Evolutionary conservation across 73 alveolate species (phyloP), one percentile per base, ranked within the genome.

Genomic region (Paramecium bursaria): DNA sequence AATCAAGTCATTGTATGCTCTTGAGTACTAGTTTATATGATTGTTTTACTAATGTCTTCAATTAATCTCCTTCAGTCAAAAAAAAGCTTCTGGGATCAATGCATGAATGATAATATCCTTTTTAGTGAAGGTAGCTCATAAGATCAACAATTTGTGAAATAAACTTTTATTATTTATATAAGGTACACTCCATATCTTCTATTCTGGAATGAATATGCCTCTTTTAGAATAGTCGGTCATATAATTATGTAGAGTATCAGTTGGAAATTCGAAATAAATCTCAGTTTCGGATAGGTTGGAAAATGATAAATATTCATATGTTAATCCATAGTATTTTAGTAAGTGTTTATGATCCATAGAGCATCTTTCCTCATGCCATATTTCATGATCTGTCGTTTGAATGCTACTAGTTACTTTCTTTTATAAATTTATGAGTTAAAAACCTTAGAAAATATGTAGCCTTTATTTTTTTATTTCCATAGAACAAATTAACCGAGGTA

Each of bases 1-100:
- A 26, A 57, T 57, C 33, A 57, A 23, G 27, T 57, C 76, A 30
- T 48, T 48, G 14, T 57, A 57, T 57, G 52, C 76, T 30, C 33
- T 57, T 30, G 27, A 27, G 15, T 57, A 57, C 76, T 57, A 57
- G 11, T 39, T 39, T 7, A 7, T 39, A 39, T 7, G 11, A 39
- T 39, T 39, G 5, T 39, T 7, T 39, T 39, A 39, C 5, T 39
- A 39, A 39, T 7, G 5, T 7, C 11, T 39, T 39, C 11, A 39
- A 39, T 11, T 39, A 11, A 7, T 39, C 49, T 39, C 5, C 49
- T 39, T 39, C 49, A 7, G 11, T 39, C 49, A 39, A 39, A 7
- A 39, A 39, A 39, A 39, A 39, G 5, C 5, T 11, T 39, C 11
- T 39, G 11, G 49, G 11, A 7, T 39, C 49, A 39, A 39, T 7